A percentile compares a stretch with the other conserved stretches of the same genome.
Conservation (phyloP, 2,329 filamentous ascomycete species). For the Zopfia rhizophila region DNA sequence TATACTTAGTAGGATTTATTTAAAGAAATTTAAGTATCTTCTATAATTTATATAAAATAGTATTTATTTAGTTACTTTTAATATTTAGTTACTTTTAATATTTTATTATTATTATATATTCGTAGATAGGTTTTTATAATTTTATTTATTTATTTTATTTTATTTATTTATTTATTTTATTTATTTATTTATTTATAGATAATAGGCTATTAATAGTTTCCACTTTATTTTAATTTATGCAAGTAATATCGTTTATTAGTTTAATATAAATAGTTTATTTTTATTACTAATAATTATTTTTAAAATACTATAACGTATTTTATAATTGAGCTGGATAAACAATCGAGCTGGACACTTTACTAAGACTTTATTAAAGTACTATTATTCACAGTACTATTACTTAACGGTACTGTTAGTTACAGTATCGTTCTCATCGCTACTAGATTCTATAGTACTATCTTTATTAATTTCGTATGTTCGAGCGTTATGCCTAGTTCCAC, state of each 20-base stretch:
- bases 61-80: not conserved
- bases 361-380: no score
- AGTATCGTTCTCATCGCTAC: no score
- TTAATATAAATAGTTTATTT: constrained; percentile 11
- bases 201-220: constrained; percentile 9
- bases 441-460: no score
- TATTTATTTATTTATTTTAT: no score
- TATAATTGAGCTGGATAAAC: no score
- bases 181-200: constrained; percentile 6
- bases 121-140: constrained; percentile 6
- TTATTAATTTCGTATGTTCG: no score
- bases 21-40: constrained; percentile 9
- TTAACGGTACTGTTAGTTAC: no score
- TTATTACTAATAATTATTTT: constrained; percentile 13
- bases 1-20: not conserved
- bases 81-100: constrained; percentile 8
- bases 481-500: no score
- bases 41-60: constrained; percentile 5
- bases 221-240: constrained; percentile 6
- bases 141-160: no score
- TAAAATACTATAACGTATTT: constrained; percentile 3
- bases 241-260: constrained; percentile 7
- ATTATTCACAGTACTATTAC: no score
- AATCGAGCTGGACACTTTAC: no score
- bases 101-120: constrained; percentile 9